Evolutionary conservation across 768 basidiomycete genomes (phyloP).

Genomic region (Lyophyllum decastes): DNA sequence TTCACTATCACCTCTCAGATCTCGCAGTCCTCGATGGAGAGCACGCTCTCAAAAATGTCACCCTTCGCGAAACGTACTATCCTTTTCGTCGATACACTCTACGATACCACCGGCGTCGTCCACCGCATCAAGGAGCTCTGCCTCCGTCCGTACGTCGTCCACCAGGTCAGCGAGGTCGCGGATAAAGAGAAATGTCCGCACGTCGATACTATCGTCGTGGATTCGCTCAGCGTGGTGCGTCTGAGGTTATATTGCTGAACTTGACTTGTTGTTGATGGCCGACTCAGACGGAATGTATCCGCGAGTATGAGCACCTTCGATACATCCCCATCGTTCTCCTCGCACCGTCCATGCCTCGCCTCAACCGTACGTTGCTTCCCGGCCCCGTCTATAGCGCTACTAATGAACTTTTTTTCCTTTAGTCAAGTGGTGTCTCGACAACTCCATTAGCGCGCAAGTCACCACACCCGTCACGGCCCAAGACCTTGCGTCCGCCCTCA

Average conservation of each 20-base stretch:
- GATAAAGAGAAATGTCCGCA: conserved; percentile 83
- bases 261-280: conserved; percentile 1
- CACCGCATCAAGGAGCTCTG: conserved; percentile 78
- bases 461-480: conserved; percentile 88
- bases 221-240: conserved; percentile 81
- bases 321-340: conserved; percentile 96
- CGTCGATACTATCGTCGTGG: conserved; percentile 95
- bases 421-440: conserved; percentile 97
- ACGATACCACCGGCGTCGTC: conserved; percentile 75
- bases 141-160: conserved; percentile 74
- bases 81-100: conserved; percentile 86
- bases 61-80: conserved; percentile 89
- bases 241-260: too few species aligned
- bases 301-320: conserved; percentile 91
- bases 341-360: conserved; percentile 72
- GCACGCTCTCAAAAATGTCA: conserved; percentile 74
- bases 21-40: conserved; percentile 72
- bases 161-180: conserved; percentile 77
- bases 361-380: conserved; percentile 60
- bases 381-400: conserved; percentile 2
- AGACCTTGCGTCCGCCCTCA: conserved; percentile 89
- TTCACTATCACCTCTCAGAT: conserved; percentile 93
- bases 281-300: conserved; percentile 81
- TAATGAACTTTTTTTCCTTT: conserved; percentile 9
- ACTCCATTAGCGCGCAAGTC: conserved; percentile 93